Percentiles rank a stretch among this genome's conserved stretches.
These are phyloP conservation scores for Penicillium sp. DNA, from an alignment of 2,329 filamentous ascomycete genomes.

Conservation along the genomic window DNA sequence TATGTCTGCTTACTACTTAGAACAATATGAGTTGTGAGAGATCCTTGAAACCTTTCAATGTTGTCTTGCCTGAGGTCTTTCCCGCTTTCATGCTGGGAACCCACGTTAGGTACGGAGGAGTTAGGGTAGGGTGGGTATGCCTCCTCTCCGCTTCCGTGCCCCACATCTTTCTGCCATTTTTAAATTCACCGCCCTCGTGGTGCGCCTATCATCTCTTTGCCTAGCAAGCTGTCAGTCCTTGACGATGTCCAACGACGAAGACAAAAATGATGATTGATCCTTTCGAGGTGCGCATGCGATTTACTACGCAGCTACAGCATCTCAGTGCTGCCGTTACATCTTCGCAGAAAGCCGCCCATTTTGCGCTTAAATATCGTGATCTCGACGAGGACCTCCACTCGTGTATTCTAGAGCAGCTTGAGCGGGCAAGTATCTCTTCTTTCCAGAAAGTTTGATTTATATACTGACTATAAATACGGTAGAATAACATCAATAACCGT, in stretches of 20 bases:
- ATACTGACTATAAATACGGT: not conserved
- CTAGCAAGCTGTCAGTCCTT: not conserved
- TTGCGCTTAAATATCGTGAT: constrained; percentile 88
- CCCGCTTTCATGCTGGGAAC: too few relatives aligned
- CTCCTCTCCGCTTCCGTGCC: not conserved
- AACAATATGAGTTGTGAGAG: not conserved
- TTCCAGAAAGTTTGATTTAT: not conserved
- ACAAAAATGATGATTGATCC: constrained; percentile 67
- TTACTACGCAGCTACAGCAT: constrained; percentile 83
- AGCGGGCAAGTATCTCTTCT: constrained; percentile 56
- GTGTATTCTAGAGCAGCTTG: constrained; percentile 93
- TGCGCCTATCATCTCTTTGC: constrained; percentile 4
- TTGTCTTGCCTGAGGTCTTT: too few relatives aligned
- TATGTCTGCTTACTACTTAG: not conserved
- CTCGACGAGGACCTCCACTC: constrained; percentile 97
- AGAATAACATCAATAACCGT: constrained; percentile 93
- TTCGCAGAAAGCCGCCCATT: constrained; percentile 87
- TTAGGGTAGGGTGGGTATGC: too few relatives aligned
- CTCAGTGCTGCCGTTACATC: constrained; percentile 87
- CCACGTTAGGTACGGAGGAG: too few relatives aligned
- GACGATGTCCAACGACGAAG: not conserved
- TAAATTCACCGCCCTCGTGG: not conserved
- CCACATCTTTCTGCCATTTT: not conserved
- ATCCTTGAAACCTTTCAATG: not conserved
- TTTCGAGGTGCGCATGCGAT: constrained; percentile 97